A percentile compares a stretch with the other conserved stretches of the same genome.
Evolutionary conservation across 371 early-diverging fungal genomes (phyloP).

Genomic region (Lichtheimia hyalospora): DNA sequence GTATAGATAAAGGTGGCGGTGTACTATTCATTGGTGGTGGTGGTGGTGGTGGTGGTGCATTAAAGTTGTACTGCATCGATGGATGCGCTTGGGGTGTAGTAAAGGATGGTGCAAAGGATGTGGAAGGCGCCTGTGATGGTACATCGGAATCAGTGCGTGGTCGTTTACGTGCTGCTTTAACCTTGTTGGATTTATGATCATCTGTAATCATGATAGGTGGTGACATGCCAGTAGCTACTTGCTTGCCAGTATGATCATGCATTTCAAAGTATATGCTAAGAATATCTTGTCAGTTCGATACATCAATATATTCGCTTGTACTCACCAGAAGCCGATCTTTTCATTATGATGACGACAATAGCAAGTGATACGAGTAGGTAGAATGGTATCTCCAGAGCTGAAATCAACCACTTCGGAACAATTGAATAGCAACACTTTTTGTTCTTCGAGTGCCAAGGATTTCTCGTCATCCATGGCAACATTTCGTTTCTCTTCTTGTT

Average conservation of each 20-base stretch:
- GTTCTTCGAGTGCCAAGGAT: slow-evolving; percentile 62
- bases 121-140: slow-evolving; percentile 9
- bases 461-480: slow-evolving; percentile 43
- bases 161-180: slow-evolving; percentile 51
- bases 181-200: slow-evolving; percentile 90
- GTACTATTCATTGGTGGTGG: too few relatives aligned
- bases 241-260: slow-evolving; percentile 63
- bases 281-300: neutral
- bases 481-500: slow-evolving; percentile 18
- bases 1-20: slow-evolving; percentile 12
- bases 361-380: slow-evolving; percentile 94
- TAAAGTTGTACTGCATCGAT: slow-evolving; percentile 5
- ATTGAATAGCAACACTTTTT: slow-evolving; percentile 84
- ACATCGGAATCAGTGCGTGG: slow-evolving; percentile 39
- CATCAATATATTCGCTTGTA: neutral
- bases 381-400: slow-evolving; percentile 82
- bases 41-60: neutral
- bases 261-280: slow-evolving; percentile 73
- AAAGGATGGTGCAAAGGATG: slow-evolving; percentile 4
- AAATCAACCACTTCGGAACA: slow-evolving; percentile 87
- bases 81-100: neutral
- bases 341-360: slow-evolving; percentile 95
- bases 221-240: slow-evolving; percentile 81
- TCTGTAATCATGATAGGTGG: slow-evolving; percentile 96
- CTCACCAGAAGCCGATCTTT: slow-evolving; percentile 80